Base-by-base conservation (phyloP, 345 rosid genomes). In the Trapa bicornis region DNA sequence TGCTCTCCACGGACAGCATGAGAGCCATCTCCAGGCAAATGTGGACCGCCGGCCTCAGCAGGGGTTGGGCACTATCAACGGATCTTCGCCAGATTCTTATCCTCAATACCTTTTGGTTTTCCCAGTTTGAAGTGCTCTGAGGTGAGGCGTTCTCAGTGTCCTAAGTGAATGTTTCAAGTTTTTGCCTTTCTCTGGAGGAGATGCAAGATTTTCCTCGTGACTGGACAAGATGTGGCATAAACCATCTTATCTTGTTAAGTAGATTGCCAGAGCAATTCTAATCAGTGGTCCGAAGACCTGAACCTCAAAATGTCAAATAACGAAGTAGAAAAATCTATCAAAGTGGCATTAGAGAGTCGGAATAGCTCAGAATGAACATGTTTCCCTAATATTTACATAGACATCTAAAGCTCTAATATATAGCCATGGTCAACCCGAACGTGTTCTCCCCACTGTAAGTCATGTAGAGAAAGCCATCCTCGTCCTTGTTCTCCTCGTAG, bases 371-470 rank as follows among this genome's bases (percentile, higher is more conserved):
- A 57, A 57, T 57, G 61, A 22, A 57, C 61, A 57, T 7, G 32
- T 57, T 57, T n/a, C 61, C 2, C 8, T 42, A 42, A 2, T 29
- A 1, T 32, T 2, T 11, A 8, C 2, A 35, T 10, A n/a, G 1
- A 29, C 17, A 5, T 3, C 22, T 50, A 50, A 54, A 4, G n/a
- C 60, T n/a, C 62, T 58, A 58, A 58, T 15, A 58, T 58, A 10
- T 58, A 38, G 37, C 11, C 38, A 5, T 42, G 52, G 37, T 15
- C 47, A 36, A 14, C 6, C 92, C 92, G 8, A 85, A 87, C 64
- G 90, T 84, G 74, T 87, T 87, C 81, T 87, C 94, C 58, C 94
- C 94, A 50, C 88, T 87, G 80, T 85, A 87, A 39, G 84, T 78
- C 84, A 85, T 79, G 83, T 87, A 87, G 65, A 87, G 90, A 75